Percentiles rank a stretch among this genome's conserved stretches.
These are phyloP conservation scores for Raffaelea albimanens DNA, from an alignment of 2,329 filamentous ascomycete species.

Conservation along the genomic window DNA sequence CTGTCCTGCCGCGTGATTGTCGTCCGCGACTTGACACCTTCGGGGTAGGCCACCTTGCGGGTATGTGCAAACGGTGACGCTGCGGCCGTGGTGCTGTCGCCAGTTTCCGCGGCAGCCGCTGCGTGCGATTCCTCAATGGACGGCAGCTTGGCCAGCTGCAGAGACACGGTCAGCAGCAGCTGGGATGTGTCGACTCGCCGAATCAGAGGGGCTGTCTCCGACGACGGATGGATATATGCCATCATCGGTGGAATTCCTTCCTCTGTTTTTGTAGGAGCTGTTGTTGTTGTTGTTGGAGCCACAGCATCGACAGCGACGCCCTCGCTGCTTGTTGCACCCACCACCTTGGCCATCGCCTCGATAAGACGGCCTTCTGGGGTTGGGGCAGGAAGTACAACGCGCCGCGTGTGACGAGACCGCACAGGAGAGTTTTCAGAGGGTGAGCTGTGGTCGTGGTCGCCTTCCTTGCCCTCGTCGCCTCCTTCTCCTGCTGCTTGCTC, in stretches of 20 bases:
- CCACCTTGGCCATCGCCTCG: background rate
- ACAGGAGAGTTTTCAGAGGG: background rate
- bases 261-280: background rate
- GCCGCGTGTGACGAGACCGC: background rate
- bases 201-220: constrained; percentile 53
- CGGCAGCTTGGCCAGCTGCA: constrained; percentile 79
- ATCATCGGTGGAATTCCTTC: constrained; percentile 58
- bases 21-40: constrained; percentile 68
- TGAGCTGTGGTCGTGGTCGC: background rate
- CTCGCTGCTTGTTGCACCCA: background rate
- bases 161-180: constrained; percentile 69
- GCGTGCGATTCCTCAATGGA: constrained; percentile 50
- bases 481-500: constrained; percentile 16
- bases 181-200: constrained; percentile 82
- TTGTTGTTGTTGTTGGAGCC: no score
- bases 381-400: background rate
- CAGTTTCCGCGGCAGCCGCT: constrained; percentile 42
- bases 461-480: constrained; percentile 15
- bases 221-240: constrained; percentile 67
- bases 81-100: constrained; percentile 67
- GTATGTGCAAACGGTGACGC: constrained; percentile 68
- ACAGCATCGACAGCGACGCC: no score
- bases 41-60: constrained; percentile 73
- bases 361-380: background rate
- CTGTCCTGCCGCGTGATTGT: constrained; percentile 77